phyloP scores from a whole-genome alignment of 1,284 basidiomycete genomes.

The Cryptococcus sp. region DNA sequence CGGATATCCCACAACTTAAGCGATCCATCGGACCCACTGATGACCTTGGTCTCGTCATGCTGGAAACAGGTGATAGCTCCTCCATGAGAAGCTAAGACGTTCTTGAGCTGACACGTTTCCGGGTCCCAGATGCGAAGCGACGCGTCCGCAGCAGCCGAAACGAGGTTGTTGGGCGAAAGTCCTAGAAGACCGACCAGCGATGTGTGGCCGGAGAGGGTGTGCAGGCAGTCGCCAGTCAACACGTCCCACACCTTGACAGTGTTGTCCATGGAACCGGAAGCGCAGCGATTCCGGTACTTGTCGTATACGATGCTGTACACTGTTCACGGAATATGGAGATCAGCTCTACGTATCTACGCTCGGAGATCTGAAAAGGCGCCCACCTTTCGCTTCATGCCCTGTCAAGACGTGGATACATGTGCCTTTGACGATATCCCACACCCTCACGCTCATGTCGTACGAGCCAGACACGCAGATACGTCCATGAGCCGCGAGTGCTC shows the following conservation, averaged over 20 bases:
- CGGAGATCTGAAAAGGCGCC: not conserved
- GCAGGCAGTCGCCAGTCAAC: conserved; percentile 72
- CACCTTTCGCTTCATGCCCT: conserved; percentile 90
- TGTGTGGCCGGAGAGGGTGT: conserved; percentile 80
- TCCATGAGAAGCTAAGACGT: conserved; percentile 81
- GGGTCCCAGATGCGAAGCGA: conserved; percentile 92
- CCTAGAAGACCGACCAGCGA: conserved; percentile 85
- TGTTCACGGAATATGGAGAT: conserved; percentile 44
- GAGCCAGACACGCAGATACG: conserved; percentile 89
- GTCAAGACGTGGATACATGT: conserved; percentile 74
- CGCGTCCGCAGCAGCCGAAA: conserved; percentile 91
- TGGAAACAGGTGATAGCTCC: conserved; percentile 97
- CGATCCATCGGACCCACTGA: conserved; percentile 91
- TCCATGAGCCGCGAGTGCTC: conserved; percentile 86
- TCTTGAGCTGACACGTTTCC: conserved; percentile 71
- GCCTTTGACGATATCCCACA: conserved; percentile 93
- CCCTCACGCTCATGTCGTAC: conserved; percentile 88
- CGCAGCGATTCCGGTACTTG: conserved; percentile 77
- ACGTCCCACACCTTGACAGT: conserved; percentile 92
- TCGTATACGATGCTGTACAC: conserved; percentile 91
- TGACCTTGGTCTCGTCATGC: conserved; percentile 93
- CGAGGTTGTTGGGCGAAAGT: conserved; percentile 81
- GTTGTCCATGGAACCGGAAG: conserved; percentile 94
- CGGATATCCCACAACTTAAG: conserved; percentile 94
- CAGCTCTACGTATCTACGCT: not conserved